phyloP scores from a whole-genome alignment of 78 protist genomes.

The Emiliania huxleyi region DNA sequence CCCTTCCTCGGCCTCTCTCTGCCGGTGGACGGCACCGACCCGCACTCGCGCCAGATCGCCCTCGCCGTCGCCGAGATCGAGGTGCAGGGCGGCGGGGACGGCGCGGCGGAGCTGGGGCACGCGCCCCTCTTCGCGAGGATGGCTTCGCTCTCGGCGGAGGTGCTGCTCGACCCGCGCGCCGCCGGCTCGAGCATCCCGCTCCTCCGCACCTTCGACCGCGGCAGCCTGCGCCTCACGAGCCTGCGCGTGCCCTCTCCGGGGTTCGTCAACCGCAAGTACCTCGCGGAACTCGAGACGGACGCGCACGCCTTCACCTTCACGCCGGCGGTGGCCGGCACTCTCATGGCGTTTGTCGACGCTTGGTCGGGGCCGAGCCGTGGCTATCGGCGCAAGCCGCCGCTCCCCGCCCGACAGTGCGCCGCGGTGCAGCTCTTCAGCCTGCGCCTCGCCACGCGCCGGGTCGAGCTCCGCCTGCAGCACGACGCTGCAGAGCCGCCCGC shows the following conservation, averaged over 20 bases:
- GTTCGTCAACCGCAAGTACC: background rate
- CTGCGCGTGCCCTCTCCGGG: background rate
- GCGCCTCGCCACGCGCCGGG: background rate
- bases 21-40: background rate
- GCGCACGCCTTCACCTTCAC: background rate
- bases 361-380: background rate
- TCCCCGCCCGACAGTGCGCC: background rate
- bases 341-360: background rate
- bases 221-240: background rate
- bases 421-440: background rate
- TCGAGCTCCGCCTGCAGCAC: background rate
- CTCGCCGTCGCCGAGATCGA: background rate
- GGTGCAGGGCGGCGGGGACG: background rate
- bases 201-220: too few species aligned
- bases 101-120: too few species aligned
- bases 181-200: too few species aligned
- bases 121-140: background rate
- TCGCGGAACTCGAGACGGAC: background rate
- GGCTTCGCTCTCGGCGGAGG: too few species aligned
- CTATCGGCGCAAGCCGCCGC: background rate
- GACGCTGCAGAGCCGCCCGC: background rate
- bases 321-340: background rate
- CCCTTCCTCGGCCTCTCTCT: background rate
- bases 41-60: background rate
- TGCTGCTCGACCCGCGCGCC: too few species aligned